These are phyloP conservation scores for Yarrowia divulgata DNA, from an alignment of 805 yeast genomes.

Conservation along the genomic window DNA sequence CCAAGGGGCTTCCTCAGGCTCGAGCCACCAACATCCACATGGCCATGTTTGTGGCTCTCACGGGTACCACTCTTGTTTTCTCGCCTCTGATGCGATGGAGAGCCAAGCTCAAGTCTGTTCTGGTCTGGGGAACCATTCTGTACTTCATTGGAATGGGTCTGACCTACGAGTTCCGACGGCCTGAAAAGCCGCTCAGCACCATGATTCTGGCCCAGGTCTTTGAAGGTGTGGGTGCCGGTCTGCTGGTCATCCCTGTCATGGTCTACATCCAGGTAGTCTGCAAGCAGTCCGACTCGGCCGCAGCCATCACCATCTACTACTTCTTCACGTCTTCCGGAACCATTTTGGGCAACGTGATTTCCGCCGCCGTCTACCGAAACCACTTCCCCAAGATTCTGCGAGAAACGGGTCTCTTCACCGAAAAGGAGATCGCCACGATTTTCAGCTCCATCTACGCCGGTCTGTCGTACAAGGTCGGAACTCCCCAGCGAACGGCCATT, in stretches of 20 bases:
- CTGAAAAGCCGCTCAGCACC: slow-evolving; percentile 18
- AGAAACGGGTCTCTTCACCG: background rate
- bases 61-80: slow-evolving; percentile 13
- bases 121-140: slow-evolving; percentile 13
- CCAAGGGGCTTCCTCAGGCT: slow-evolving; percentile 12
- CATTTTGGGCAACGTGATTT: slow-evolving; percentile 39
- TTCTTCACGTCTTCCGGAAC: slow-evolving; percentile 37
- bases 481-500: slow-evolving; percentile 10
- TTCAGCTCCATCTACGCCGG: slow-evolving; percentile 7
- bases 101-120: slow-evolving; percentile 28
- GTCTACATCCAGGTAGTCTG: slow-evolving; percentile 38
- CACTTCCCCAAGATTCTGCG: slow-evolving; percentile 28
- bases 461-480: background rate
- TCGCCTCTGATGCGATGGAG: slow-evolving; percentile 32
- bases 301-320: slow-evolving; percentile 37
- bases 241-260: slow-evolving; percentile 23
- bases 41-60: slow-evolving; percentile 33
- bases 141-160: slow-evolving; percentile 29
- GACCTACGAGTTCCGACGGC: slow-evolving; percentile 30
- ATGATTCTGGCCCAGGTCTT: slow-evolving; percentile 30
- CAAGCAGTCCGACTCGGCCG: slow-evolving; percentile 36
- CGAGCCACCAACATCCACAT: slow-evolving; percentile 28
- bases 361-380: slow-evolving; percentile 39
- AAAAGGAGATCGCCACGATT: background rate
- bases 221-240: slow-evolving; percentile 32